Percentiles rank a stretch among this genome's conserved stretches.
Evolutionary conservation across 2,329 filamentous ascomycete species (phyloP).

Genomic region (Corynespora cassiicola): DNA sequence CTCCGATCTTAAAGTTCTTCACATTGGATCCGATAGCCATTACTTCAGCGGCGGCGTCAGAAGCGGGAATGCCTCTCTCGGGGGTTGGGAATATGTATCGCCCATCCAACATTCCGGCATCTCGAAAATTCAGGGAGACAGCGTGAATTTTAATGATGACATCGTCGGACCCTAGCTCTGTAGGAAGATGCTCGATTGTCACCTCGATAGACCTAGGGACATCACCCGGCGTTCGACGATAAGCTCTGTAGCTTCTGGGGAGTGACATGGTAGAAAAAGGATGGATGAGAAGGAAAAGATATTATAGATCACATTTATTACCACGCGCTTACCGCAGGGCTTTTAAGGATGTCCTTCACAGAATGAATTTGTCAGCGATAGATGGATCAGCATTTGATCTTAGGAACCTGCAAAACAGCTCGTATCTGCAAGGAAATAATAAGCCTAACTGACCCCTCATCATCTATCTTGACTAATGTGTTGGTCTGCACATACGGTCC

Average conservation of each 20-base stretch:
- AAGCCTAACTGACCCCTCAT: too few species aligned
- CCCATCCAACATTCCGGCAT: conserved; percentile 31
- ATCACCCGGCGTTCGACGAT: conserved; percentile 18
- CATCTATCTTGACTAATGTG: too few species aligned
- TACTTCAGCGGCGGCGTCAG: conserved; percentile 34
- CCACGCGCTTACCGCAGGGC: too few species aligned
- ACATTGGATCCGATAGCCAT: conserved; percentile 24
- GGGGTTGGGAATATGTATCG: conserved; percentile 16
- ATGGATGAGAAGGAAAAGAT: background rate
- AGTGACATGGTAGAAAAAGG: conserved; percentile 12
- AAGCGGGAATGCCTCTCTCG: conserved; percentile 24
- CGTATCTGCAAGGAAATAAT: too few species aligned
- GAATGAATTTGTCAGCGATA: too few species aligned
- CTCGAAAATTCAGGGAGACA: conserved; percentile 36
- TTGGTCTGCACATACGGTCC: too few species aligned
- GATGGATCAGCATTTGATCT: too few species aligned
- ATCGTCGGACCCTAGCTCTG: conserved; percentile 16
- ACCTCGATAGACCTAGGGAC: conserved; percentile 14
- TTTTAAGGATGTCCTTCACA: too few species aligned
- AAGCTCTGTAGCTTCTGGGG: conserved; percentile 22
- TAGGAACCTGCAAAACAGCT: too few species aligned
- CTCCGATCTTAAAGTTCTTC: conserved; percentile 22
- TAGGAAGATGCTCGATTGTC: conserved; percentile 20
- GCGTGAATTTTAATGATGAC: conserved; percentile 33
- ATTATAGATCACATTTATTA: too few species aligned